A percentile compares a stretch with the other conserved stretches of the same genome.
These are phyloP conservation scores for Leersia perrieri DNA, from an alignment of 176 grass and related monocot genomes.

Conservation along the genomic window DNA sequence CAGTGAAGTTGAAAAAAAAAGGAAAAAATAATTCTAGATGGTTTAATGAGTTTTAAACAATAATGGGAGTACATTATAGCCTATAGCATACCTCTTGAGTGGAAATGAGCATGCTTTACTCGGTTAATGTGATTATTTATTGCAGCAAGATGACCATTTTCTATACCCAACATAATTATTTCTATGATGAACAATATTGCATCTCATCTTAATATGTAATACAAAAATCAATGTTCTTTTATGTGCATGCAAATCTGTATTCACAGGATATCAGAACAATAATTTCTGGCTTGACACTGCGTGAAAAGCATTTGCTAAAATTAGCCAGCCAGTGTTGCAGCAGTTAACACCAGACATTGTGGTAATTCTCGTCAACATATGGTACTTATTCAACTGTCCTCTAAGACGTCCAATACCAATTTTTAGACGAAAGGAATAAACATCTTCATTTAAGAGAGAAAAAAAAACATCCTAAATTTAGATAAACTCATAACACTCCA, in stretches of 20 bases:
- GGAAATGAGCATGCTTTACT: background rate
- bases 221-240: background rate
- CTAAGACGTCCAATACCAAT: background rate
- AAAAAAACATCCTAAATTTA: background rate
- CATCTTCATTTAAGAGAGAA: background rate
- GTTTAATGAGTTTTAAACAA: background rate
- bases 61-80: background rate
- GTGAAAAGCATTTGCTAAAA: background rate
- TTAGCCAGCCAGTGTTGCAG: background rate
- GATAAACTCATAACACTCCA: background rate
- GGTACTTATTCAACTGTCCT: background rate
- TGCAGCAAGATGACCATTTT: background rate
- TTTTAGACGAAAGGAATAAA: background rate
- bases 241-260: background rate
- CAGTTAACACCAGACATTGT: background rate
- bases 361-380: background rate
- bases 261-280: background rate
- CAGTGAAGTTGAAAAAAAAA: background rate
- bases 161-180: background rate
- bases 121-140: background rate
- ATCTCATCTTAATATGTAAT: background rate
- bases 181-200: background rate
- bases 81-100: background rate
- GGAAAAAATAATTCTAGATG: background rate
- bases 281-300: slow-evolving; percentile 2